Conservation (phyloP, 768 basidiomycete genomes). For the Naematelia aurantialba region DNA sequence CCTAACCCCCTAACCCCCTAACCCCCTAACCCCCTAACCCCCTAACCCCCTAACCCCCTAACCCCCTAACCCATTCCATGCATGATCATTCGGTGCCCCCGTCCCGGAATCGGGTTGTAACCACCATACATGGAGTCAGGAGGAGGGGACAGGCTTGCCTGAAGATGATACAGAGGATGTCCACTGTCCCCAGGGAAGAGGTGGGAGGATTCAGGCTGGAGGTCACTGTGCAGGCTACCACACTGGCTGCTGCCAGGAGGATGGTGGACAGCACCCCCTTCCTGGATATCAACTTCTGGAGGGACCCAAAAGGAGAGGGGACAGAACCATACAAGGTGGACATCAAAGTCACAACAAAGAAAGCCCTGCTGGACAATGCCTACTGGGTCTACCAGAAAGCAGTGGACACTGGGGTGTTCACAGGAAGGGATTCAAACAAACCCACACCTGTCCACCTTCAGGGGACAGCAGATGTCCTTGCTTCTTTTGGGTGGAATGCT, state of each 20-base stretch:
- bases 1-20: background rate
- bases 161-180: constrained; percentile 20
- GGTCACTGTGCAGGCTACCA: constrained; percentile 21
- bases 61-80: background rate
- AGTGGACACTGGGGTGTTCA: constrained; percentile 7
- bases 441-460: constrained; percentile 12
- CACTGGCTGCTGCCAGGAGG: constrained; percentile 4
- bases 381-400: constrained; percentile 26
- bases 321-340: background rate
- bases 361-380: constrained; percentile 21
- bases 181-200: background rate
- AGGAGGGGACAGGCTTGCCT: constrained; percentile 1
- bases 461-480: constrained; percentile 17
- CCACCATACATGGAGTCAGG: constrained; percentile 7
- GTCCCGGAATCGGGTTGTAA: too few relatives aligned
- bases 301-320: too few relatives aligned
- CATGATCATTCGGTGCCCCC: too few relatives aligned
- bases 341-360: background rate
- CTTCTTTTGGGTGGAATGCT: constrained; percentile 23
- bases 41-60: background rate
- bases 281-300: constrained; percentile 19
- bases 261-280: constrained; percentile 10
- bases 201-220: constrained; percentile 30
- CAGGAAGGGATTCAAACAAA: constrained; percentile 1
- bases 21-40: background rate